A percentile compares a stretch with the other conserved stretches of the same genome.
Evolutionary conservation across 2,329 filamentous ascomycete species (phyloP).

Genomic region (Aspergillus sp.): DNA sequence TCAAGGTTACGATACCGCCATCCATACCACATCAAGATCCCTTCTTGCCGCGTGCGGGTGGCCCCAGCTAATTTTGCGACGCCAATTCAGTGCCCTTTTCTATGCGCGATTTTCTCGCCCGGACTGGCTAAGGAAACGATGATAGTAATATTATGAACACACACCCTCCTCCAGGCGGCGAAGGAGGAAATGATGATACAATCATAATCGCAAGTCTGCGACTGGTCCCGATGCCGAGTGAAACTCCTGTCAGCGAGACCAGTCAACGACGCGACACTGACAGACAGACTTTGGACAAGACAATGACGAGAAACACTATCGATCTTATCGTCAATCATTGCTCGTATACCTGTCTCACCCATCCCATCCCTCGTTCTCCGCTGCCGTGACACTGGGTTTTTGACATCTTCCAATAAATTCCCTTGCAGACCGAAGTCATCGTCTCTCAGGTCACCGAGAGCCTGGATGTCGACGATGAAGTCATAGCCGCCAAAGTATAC

Average conservation of each 20-base stretch:
- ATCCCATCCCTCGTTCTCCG: background rate
- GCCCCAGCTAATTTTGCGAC: slow-evolving; percentile 22
- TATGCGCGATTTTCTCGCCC: slow-evolving; percentile 28
- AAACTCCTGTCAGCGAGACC: background rate
- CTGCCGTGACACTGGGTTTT: background rate
- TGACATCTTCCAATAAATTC: background rate
- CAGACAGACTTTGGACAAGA: slow-evolving; percentile 3
- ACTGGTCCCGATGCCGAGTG: slow-evolving; percentile 1
- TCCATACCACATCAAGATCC: slow-evolving; percentile 10
- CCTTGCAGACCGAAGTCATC: background rate
- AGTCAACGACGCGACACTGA: background rate
- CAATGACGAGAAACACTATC: slow-evolving; percentile 13
- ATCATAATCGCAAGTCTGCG: slow-evolving; percentile 6
- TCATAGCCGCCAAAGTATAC: background rate
- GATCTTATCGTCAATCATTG: slow-evolving; percentile 7
- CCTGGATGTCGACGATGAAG: background rate
- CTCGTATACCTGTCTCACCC: background rate
- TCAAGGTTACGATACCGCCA: slow-evolving; percentile 13
- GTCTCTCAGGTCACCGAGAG: background rate
- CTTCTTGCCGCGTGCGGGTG: slow-evolving; percentile 24
- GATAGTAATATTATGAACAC: slow-evolving; percentile 14
- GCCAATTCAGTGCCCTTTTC: slow-evolving; percentile 15
- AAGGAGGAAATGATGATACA: background rate
- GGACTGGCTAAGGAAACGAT: slow-evolving; percentile 14
- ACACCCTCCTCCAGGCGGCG: background rate